These are phyloP conservation scores for Parafenestella ontariensis DNA, from an alignment of 2,329 filamentous ascomycete species.

Conservation along the genomic window DNA sequence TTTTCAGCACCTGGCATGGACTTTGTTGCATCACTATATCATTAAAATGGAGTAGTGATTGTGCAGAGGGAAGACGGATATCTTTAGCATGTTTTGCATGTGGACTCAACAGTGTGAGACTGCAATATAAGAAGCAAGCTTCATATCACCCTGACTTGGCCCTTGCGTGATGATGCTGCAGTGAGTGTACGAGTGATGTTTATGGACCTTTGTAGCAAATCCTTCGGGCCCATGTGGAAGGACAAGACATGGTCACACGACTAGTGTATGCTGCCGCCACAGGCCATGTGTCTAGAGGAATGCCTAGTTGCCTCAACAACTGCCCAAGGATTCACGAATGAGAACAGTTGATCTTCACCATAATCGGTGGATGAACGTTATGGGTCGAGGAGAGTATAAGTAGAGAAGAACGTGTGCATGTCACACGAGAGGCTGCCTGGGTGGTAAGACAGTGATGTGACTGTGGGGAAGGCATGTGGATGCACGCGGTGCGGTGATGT, in stretches of 20 bases:
- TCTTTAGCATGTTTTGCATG: constrained; percentile 9
- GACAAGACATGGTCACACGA: constrained; percentile 8
- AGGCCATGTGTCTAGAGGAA: background rate
- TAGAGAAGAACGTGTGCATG: background rate
- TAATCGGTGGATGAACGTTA: no score
- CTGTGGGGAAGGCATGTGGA: constrained; percentile 11
- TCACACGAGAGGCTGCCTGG: constrained; percentile 4
- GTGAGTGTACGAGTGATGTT: background rate
- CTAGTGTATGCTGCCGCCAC: background rate
- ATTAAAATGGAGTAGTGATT: constrained; percentile 9
- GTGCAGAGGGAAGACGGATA: constrained; percentile 8
- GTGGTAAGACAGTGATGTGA: background rate
- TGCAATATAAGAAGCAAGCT: constrained; percentile 11
- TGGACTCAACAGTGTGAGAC: constrained; percentile 7
- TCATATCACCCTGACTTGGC: background rate
- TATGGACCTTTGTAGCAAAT: background rate
- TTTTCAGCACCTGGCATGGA: constrained; percentile 23
- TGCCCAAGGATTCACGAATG: background rate
- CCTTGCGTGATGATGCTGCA: background rate
- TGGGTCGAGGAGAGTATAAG: no score
- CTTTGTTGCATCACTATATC: constrained; percentile 10
- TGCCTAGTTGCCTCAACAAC: background rate
- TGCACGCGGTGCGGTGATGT: background rate
- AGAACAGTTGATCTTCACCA: no score
- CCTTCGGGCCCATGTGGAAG: background rate